A percentile compares a stretch with the other conserved stretches of the same genome.
Evolutionary conservation across 2,329 filamentous ascomycete species (phyloP).

Genomic region (Westerdykella ornata): DNA sequence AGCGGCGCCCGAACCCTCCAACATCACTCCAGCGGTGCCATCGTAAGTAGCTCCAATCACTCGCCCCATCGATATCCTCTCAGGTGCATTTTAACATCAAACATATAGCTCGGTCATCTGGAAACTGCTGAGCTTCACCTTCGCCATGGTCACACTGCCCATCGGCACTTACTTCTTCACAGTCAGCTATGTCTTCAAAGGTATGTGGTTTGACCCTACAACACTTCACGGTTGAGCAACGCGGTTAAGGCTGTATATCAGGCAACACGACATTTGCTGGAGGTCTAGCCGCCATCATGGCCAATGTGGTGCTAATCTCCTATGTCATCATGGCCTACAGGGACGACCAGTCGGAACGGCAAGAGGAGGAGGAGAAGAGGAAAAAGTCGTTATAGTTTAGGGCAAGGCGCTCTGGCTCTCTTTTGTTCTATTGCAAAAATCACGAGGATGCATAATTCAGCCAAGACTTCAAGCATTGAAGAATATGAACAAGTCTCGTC

Average conservation of each 20-base stretch:
- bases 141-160: conserved; percentile 82
- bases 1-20: conserved; percentile 49
- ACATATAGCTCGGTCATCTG: conserved; percentile 65
- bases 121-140: conserved; percentile 83
- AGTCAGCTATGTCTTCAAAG: conserved; percentile 67
- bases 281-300: conserved; percentile 75
- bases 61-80: neutral
- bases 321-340: conserved; percentile 89
- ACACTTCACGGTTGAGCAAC: neutral
- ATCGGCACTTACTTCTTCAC: conserved; percentile 85
- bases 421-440: no score
- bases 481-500: no score
- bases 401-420: no score
- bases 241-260: conserved; percentile 32
- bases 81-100: neutral
- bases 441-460: no score
- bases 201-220: conserved; percentile 44
- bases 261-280: conserved; percentile 87
- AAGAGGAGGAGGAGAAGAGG: conserved; percentile 41
- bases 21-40: conserved; percentile 77
- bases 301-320: conserved; percentile 83
- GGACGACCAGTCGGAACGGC: conserved; percentile 61
- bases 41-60: conserved; percentile 49
- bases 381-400: conserved; percentile 35
- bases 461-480: no score